Base-by-base conservation (phyloP, 129 eudicot species). In the Solidago caesia region DNA sequence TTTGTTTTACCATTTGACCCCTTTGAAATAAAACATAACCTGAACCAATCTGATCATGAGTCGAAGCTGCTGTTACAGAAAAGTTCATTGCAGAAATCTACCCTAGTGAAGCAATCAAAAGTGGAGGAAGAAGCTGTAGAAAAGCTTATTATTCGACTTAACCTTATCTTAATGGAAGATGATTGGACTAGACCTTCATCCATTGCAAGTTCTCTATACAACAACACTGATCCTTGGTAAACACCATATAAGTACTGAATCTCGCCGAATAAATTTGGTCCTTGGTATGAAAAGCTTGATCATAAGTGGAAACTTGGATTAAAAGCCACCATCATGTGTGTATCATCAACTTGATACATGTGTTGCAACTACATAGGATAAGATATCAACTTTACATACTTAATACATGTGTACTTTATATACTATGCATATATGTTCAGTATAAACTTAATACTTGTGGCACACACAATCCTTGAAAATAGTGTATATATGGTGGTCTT, bases 211-310 rank as follows among this genome's bases (percentile, higher is more conserved):
- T 73, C 86, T 73, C 83, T 89, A 49, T 83, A 80, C 52, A 82
- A 84, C 79, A 87, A 80, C 73, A 87, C 96, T 44, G 98, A 92
- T 21, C 98, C 98, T 42, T 92, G 98, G 98, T 92, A 82, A 76
- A 6, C 27, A 29, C 4, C 43, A 59, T 15, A 13, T 8, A 45
- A 49, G n/a, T 39, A 21, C 11, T 21, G 55, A 69, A 16, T 49
- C 64, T 68, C 44, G 15, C 68, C 51, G 66, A 46, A 67, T 58
- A 59, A 65, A 56, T 48, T 52, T n/a, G 5, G 64, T 29, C 52
- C 64, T 41, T 14, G 69, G 66, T 52, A 41, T 53, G 46, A 53
- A 67, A 61, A 39, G 27, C 49, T 45, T 53, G 39, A 57, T 58
- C 7, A 67, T 21, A 48, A 6, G 26, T 59, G 7, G 48, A 45